Evolutionary conservation across 495 filamentous ascomycete species (phyloP).

Genomic region (Astrocystis sublimbata): DNA sequence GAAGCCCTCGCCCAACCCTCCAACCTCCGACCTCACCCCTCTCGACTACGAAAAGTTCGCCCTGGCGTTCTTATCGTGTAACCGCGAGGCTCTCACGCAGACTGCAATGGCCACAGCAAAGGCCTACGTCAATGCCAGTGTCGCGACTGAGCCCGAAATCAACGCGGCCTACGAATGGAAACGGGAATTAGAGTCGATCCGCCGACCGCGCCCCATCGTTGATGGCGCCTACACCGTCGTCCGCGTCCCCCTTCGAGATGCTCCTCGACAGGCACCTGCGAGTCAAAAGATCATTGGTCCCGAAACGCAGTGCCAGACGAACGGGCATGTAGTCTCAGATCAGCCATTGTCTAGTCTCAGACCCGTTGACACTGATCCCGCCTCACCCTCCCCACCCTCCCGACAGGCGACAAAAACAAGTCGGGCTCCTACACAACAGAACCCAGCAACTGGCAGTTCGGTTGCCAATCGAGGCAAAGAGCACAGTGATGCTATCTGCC

Average conservation of each 20-base stretch:
- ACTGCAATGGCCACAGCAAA: background rate
- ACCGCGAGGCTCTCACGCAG: background rate
- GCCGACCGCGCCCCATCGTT: background rate
- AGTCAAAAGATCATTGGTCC: background rate
- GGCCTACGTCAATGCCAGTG: background rate
- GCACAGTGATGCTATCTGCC: background rate
- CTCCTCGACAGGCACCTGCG: background rate
- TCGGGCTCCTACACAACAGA: too few species aligned
- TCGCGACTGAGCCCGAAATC: background rate
- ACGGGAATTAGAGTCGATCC: slow-evolving; percentile 10
- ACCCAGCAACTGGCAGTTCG: too few species aligned
- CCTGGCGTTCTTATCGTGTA: background rate
- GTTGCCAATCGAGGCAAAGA: background rate
- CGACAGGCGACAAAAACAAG: too few species aligned
- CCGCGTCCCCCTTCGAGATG: background rate
- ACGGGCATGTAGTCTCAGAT: too few species aligned
- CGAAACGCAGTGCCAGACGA: background rate
- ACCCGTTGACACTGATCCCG: too few species aligned
- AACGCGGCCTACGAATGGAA: too few species aligned
- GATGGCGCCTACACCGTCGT: background rate
- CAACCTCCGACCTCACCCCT: background rate
- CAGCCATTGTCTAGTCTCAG: too few species aligned
- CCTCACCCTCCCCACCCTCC: too few species aligned
- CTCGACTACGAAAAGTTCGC: background rate
- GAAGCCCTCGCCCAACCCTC: background rate